Evolutionary conservation across 805 yeast genomes (phyloP), one percentile per base, ranked within the genome.

Genomic region (Komagataella ulmi): DNA sequence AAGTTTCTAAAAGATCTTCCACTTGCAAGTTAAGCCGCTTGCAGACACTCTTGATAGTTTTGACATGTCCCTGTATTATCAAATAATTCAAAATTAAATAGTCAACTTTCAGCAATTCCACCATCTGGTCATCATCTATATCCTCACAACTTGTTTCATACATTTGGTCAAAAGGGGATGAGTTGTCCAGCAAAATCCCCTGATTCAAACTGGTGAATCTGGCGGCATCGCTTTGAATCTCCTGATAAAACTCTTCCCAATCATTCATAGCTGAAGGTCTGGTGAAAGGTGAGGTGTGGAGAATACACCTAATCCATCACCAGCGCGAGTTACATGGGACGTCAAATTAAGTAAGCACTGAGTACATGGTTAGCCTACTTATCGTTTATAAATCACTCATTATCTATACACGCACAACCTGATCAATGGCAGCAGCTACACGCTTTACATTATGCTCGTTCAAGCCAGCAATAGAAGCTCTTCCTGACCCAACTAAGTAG

Each of bases 381-480:
- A 30, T 14, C 14, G 40, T 30, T 30, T 30, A 30, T 30, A 30
- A 30, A 45, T 19, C 12, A 45, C 6, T 45, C 21, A 30, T 14
- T 19, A 17, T 30, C 49, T 44, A 36, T 43, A 30, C 24, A 40
- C 53, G 50, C 17, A 85, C 88, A 53, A 85, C 95, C 63, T 81
- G 87, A 65, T 88, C 90, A 59, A 90, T 79, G 36, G 93, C 82
- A 54, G 75, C 68, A 49, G 97, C 96, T 50, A 90, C 93, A 61
- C 79, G 72, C 52, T 77, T 79, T 52, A 89, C 84, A 62, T 91
- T 90, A 51, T 75, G 69, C 52, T 81, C 82, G 69, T 88, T 91
- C 65, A 91, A 75, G 19, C 98, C 98, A 10, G 97, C 96, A 66
- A 91, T 87, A 46, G 95, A 85, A 49, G 95, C 91, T 65, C 98